Base-by-base conservation (phyloP, 805 yeast species). In the Candida arabinofermentans region DNA sequence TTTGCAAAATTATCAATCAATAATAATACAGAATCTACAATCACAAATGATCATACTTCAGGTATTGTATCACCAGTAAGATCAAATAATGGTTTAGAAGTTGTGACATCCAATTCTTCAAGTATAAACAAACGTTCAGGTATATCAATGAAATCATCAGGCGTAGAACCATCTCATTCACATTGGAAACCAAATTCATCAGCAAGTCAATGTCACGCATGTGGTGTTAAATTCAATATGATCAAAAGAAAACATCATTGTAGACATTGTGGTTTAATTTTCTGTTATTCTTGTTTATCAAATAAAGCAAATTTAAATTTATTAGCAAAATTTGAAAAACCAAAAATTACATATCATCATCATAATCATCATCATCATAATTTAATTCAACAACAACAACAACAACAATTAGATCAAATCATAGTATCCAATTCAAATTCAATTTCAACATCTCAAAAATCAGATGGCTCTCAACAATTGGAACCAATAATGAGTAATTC, bases 111-210 rank as follows among this genome's bases (percentile, higher is more conserved):
- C 6, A 29, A n/a, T 27, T 24, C 17, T 19, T 39, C 19, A 33
- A 34, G 31, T 26, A 8, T 16, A 29, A 24, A 33, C n/a, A 21
- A 33, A 8, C 12, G 18, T 13, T n/a, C 16, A 13, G 10, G 19
- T 3, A 12, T 33, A 16, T 13, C 35, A 2, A 24, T 36, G 21
- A 40, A 26, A 26, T 33, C 43, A 24, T n/a, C 44, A 10, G 49
- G 50, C 14, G 44, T 59, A 12, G 79, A 74, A 48, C 80, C 81
- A 13, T 70, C 75, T 8, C 78, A 70, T 40, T 54, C 58, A 12
- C 80, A 75, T 54, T 77, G 82, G 82, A 69, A 69, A 46, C 71
- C 75, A 17, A 70, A 76, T 55, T 53, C 50, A 14, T 48, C 53
- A n/a, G 29, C 59, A n/a, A 48, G 55, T 39, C 60, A 61, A 37